A percentile compares a stretch with the other conserved stretches of the same genome.
phyloP scores from a whole-genome alignment of 352 stramenopile genomes.

The Phytophthora macrochlamydospora region DNA sequence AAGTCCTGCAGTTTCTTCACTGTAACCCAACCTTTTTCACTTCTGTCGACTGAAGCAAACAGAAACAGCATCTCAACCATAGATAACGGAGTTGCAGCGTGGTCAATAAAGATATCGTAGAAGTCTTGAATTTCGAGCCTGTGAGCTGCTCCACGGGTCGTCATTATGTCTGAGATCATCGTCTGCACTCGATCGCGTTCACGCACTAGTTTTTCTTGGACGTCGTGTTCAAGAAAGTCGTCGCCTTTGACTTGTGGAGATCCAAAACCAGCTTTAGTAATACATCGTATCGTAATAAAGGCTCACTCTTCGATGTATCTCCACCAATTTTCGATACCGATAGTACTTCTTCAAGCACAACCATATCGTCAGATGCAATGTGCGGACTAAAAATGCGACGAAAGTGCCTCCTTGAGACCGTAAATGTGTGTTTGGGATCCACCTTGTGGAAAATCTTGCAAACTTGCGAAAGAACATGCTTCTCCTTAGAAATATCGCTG shows the following conservation, averaged over 20 bases:
- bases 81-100: slow-evolving; percentile 13
- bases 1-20: slow-evolving; percentile 35
- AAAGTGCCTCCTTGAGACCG: slow-evolving; percentile 47
- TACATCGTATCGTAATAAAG: slow-evolving; percentile 50
- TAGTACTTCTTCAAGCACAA: slow-evolving; percentile 28
- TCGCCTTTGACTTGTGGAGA: slow-evolving; percentile 36
- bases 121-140: slow-evolving; percentile 23
- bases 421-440: slow-evolving; percentile 36
- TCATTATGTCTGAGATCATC: slow-evolving; percentile 23
- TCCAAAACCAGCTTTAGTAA: slow-evolving; percentile 56
- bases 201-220: slow-evolving; percentile 31
- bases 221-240: slow-evolving; percentile 5
- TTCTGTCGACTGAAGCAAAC: slow-evolving; percentile 30
- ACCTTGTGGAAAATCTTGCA: slow-evolving; percentile 62
- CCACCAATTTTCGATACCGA: neutral
- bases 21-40: slow-evolving; percentile 24
- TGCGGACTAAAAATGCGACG: slow-evolving; percentile 57
- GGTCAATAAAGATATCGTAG: slow-evolving; percentile 11
- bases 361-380: slow-evolving; percentile 40
- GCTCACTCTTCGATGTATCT: neutral
- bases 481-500: slow-evolving; percentile 19
- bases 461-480: slow-evolving; percentile 50
- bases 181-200: slow-evolving; percentile 13
- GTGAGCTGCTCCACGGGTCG: slow-evolving; percentile 12
- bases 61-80: slow-evolving; percentile 46